Evolutionary conservation across 2,329 filamentous ascomycete species (phyloP).

Genomic region (Aspergillus sp.): DNA sequence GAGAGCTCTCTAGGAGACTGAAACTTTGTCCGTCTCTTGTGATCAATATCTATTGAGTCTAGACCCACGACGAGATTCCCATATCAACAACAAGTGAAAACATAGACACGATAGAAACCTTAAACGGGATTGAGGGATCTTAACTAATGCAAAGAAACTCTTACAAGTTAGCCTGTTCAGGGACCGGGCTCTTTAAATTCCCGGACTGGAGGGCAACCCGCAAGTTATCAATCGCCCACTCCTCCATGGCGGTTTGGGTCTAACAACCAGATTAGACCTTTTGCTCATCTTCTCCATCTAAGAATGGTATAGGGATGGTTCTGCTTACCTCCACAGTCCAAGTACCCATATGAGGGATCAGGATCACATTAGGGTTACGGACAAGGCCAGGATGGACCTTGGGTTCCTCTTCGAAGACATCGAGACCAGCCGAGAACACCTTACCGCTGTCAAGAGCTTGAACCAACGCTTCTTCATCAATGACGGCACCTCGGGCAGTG

Average conservation of each 20-base stretch:
- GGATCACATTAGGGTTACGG: conserved; percentile 60
- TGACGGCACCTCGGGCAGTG: conserved; percentile 72
- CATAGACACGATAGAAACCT: too few species aligned
- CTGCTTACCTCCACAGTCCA: conserved; percentile 57
- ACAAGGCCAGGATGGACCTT: conserved; percentile 64
- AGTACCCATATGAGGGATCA: conserved; percentile 81
- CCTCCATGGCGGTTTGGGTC: conserved; percentile 58
- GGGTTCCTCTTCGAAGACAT: conserved; percentile 79
- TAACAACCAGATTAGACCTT: conserved; percentile 11
- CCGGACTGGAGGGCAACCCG: conserved; percentile 54
- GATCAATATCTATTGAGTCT: too few species aligned
- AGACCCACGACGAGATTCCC: too few species aligned
- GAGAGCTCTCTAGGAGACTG: too few species aligned
- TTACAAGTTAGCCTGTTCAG: conserved; percentile 54
- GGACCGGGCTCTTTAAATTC: conserved; percentile 59
- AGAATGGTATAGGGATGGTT: background rate
- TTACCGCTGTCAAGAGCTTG: conserved; percentile 61
- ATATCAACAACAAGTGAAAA: too few species aligned
- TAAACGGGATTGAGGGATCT: too few species aligned
- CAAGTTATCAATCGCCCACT: conserved; percentile 66
- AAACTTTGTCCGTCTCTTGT: too few species aligned
- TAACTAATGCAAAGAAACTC: too few species aligned
- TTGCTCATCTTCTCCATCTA: background rate
- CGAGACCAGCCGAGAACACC: conserved; percentile 63
- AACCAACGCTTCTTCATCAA: conserved; percentile 73